These are phyloP conservation scores for Chaetoceros muelleri DNA, from an alignment of 108 stramenopile genomes.

Conservation along the genomic window DNA sequence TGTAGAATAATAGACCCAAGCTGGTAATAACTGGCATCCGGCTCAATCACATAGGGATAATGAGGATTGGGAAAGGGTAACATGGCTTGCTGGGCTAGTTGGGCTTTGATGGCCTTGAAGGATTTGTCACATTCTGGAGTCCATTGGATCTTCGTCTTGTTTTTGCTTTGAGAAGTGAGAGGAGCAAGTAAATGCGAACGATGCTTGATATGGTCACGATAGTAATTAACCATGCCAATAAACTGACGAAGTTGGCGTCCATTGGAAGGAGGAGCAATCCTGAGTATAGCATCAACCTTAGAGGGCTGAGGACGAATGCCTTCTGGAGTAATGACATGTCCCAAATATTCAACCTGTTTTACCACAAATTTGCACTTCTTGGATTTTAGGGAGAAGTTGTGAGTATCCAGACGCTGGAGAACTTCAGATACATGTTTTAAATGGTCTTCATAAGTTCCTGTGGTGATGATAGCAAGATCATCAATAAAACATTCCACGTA, in stretches of 20 bases:
- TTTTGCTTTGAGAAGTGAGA: slow-evolving; percentile 8
- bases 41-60: slow-evolving; percentile 30
- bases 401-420: slow-evolving; percentile 1
- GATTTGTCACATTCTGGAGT: slow-evolving; percentile 10
- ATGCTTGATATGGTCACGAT: slow-evolving; percentile 22
- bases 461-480: background rate
- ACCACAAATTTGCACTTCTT: slow-evolving; percentile 14
- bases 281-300: slow-evolving; percentile 28
- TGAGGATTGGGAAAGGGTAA: slow-evolving; percentile 28
- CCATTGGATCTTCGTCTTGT: slow-evolving; percentile 5
- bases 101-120: slow-evolving; percentile 33
- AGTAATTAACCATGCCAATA: slow-evolving; percentile 34
- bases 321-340: slow-evolving; percentile 20
- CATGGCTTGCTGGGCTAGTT: slow-evolving; percentile 20
- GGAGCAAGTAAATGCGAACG: slow-evolving; percentile 21
- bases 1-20: slow-evolving; percentile 29
- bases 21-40: slow-evolving; percentile 32
- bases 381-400: slow-evolving; percentile 7
- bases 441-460: slow-evolving; percentile 2
- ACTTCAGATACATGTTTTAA: background rate
- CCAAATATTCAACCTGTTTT: slow-evolving; percentile 20
- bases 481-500: background rate
- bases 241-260: slow-evolving; percentile 23
- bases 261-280: slow-evolving; percentile 14
- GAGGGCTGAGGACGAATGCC: slow-evolving; percentile 22